These are phyloP conservation scores for Fusarium stilboides DNA, from an alignment of 2,329 filamentous ascomycete genomes.

Conservation along the genomic window DNA sequence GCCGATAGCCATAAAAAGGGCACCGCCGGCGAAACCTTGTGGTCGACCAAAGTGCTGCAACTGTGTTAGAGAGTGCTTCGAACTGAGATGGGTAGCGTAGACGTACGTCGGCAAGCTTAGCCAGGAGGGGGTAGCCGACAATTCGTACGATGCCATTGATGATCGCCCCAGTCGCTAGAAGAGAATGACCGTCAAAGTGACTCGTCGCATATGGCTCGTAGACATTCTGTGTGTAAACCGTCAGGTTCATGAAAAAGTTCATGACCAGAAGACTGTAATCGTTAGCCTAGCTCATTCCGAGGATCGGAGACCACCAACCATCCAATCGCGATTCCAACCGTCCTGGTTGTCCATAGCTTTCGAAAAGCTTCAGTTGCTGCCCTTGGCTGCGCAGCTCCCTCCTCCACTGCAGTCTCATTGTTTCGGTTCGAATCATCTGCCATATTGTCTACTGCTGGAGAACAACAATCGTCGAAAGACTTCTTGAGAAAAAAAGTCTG, in stretches of 20 bases:
- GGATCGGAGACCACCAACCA: background rate
- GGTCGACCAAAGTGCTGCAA: conserved; percentile 35
- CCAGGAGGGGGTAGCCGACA: conserved; percentile 30
- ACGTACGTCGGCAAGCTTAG: conserved; percentile 37
- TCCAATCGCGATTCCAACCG: conserved; percentile 25
- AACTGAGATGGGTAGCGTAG: no score
- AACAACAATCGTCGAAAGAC: background rate
- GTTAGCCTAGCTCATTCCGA: background rate
- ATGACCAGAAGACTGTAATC: conserved; percentile 25
- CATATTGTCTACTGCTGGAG: conserved; percentile 4
- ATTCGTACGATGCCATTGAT: conserved; percentile 40
- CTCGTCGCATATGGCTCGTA: conserved; percentile 41
- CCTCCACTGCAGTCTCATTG: background rate
- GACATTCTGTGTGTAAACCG: conserved; percentile 40
- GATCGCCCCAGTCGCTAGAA: conserved; percentile 28
- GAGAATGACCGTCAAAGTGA: conserved; percentile 38
- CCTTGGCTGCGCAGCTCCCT: background rate
- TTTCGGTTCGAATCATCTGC: background rate
- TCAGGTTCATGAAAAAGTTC: conserved; percentile 45
- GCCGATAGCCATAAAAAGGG: conserved; percentile 28
- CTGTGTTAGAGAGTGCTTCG: background rate
- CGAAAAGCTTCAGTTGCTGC: conserved; percentile 34
- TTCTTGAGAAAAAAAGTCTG: background rate
- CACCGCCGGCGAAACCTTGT: conserved; percentile 28
- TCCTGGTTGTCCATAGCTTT: conserved; percentile 28